Base-by-base conservation (phyloP, 495 filamentous ascomycete genomes). In the Letharia lupina region DNA sequence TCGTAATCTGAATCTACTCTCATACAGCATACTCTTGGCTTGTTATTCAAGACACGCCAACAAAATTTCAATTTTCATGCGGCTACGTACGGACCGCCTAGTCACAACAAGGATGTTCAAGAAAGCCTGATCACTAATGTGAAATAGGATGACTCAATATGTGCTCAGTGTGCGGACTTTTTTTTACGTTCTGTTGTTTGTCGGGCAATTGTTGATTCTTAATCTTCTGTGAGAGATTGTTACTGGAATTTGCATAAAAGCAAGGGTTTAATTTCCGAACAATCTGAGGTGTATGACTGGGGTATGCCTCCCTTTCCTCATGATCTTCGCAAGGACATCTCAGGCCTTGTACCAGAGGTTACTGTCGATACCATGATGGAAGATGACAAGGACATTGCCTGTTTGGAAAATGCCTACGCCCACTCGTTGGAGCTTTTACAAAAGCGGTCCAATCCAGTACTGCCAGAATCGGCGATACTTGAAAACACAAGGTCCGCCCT, bases 401-500 rank as follows among this genome's bases (percentile, higher is more conserved):
- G 63, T 39, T 39, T 62, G 31, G 47, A 64, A 35, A 33, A 42
- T 20, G 58, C 62, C 31, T 31, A 66, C 61, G 20, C 60, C 31
- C 64, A 66, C 23, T 45, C 62, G 11, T 9, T 57, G 23, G 20
- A 68, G 20, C 12, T 40, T 11, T 23, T 68, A 20, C 37, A 52
- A 28, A 35, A 63, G 48, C 44, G 28, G 9, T 28, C 35, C 18
- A 41, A 15, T 2, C 13, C 47, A 18, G 40, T 66, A n/a, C 60
- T 68, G 4, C 69, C 66, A 33, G 37, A 52, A 41, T 12, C 52
- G 20, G 60, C 57, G 1, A 31, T 23, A 10, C 10, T 70, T 28
- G 39, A 58, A 41, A 18, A 56, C 5, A 37, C 58, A 13, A 45
- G 45, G 28, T 45, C 57, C 3, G 40, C 50, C 23, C 73, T 83